phyloP scores from a whole-genome alignment of 768 basidiomycete genomes.

The Clathrus columnatus region DNA sequence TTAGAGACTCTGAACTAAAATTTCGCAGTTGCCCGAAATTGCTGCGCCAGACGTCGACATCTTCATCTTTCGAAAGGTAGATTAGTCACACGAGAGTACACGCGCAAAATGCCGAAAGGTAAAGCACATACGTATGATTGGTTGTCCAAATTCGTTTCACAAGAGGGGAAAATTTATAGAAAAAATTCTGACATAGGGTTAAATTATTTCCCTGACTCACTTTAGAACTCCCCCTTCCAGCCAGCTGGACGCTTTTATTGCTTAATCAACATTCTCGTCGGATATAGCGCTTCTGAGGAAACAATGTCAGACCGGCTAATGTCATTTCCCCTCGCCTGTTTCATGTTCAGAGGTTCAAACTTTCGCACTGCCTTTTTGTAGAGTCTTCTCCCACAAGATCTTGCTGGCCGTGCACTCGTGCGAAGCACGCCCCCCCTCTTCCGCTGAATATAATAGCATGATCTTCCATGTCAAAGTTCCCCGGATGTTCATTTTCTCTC shows the following conservation, averaged over 20 bases:
- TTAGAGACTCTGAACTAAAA: too few relatives aligned
- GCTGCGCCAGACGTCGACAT: background rate
- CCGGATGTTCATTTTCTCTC: background rate
- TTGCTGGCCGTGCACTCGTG: conserved; percentile 1
- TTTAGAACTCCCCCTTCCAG: background rate
- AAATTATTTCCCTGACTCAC: background rate
- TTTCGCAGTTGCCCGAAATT: background rate
- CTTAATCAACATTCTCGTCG: background rate
- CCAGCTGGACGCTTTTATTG: background rate
- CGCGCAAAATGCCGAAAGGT: background rate
- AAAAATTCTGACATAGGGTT: background rate
- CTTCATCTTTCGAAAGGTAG: background rate
- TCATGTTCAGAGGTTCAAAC: background rate
- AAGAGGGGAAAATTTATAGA: too few relatives aligned
- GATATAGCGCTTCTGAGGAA: background rate
- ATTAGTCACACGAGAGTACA: background rate
- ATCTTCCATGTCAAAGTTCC: background rate
- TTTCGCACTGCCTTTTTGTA: background rate
- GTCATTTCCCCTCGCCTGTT: background rate
- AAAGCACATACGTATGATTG: background rate
- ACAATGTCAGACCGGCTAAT: background rate
- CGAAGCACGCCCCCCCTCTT: background rate
- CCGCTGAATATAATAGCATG: background rate
- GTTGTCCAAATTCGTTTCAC: background rate
- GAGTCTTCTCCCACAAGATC: background rate